These are phyloP conservation scores for Ormosia emarginata DNA, from an alignment of 306 rosid species.

Conservation along the genomic window DNA sequence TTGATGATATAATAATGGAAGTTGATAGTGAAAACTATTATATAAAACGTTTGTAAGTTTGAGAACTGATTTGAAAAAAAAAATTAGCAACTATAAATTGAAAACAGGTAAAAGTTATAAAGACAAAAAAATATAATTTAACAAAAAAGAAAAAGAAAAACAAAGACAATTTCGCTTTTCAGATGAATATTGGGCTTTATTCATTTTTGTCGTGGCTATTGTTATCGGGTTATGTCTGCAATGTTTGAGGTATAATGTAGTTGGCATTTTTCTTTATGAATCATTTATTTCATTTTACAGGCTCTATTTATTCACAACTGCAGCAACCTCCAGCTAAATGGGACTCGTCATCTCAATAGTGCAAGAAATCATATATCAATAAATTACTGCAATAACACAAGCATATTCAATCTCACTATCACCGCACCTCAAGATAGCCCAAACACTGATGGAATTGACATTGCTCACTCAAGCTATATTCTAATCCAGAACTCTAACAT, in stretches of 20 bases:
- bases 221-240: not conserved
- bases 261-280: not conserved
- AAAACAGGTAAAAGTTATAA: too few species aligned
- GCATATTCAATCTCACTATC: not conserved
- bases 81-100: too few species aligned
- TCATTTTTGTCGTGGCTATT: too few species aligned
- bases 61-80: too few species aligned
- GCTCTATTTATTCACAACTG: slow-evolving; percentile 18
- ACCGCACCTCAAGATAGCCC: slow-evolving; percentile 34
- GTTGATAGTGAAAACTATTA: too few species aligned
- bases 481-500: slow-evolving; percentile 4
- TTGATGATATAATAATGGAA: too few species aligned
- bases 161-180: too few species aligned
- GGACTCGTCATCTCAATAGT: slow-evolving; percentile 21
- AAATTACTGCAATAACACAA: not conserved
- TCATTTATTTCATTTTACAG: not conserved
- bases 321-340: not conserved
- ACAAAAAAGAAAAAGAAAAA: too few species aligned
- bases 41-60: too few species aligned
- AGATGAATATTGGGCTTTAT: too few species aligned
- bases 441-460: slow-evolving; percentile 47
- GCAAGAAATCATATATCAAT: slow-evolving; percentile 25
- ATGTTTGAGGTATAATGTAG: not conserved
- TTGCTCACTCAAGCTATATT: slow-evolving; percentile 5
- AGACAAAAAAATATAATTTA: too few species aligned